Base-by-base conservation (phyloP, 1,284 basidiomycete species). In the Boletus holoroseus region DNA sequence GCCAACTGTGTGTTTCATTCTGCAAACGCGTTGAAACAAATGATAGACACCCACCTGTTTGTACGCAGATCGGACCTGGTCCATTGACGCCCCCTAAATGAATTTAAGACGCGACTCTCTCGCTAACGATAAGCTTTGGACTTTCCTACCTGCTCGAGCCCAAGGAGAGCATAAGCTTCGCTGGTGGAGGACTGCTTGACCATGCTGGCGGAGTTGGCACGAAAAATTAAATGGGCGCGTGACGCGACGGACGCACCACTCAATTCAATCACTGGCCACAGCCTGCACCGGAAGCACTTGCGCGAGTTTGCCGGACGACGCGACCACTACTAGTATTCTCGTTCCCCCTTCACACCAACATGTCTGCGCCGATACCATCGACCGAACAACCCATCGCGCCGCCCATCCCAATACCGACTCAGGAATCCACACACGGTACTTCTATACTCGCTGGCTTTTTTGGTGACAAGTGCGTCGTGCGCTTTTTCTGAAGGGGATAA, bases 1-100 rank as follows among this genome's bases (percentile, higher is more conserved):
- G 84, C 84, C 49, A 79, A 67, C 82, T 85, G 55, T n/a, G 50
- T 11, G 47, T 42, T 47, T 31, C 39, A 13, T 20, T 52, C 16
- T 49, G 41, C 32, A 48, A 47, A 40, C 22, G 37, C 16, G 43
- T 47, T 32, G 46, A 26, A 41, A 16, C 16, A 20, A 31, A 18
- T 8, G 43, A 43, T 15, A 13, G 44, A 20, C 30, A 56, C 66
- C 42, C 55, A 82, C 84, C 73, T 82, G 79, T 63, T 77, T 86
- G 71, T 88, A 88, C 3, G 79, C 73, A 43, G 68, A 73, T 67
- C 82, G 86, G 46, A 88, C 79, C 18, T 71, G 66, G 31, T 88
- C 85, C 40, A 85, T 63, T 13, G 83, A 71, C 31, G 76, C 70
- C 51, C 75, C 82, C 82, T 87, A n/a, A 15, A 44, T 44, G 54